Base-by-base conservation (phyloP, 805 yeast species). In the Saccharomycopsis amapae region DNA sequence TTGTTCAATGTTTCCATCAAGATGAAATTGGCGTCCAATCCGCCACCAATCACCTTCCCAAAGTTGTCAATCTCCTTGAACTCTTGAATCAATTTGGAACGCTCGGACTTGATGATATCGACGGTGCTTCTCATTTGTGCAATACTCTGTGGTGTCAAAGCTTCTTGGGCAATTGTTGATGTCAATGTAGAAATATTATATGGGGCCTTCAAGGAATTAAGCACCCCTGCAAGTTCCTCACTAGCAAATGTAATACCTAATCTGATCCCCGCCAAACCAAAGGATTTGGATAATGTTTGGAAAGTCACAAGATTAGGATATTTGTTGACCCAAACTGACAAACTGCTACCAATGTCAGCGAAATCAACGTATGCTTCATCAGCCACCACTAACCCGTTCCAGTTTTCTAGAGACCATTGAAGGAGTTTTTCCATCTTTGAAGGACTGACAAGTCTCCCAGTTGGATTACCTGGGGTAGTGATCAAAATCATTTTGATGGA, bases 281-380 rank as follows among this genome's bases (percentile, higher is more conserved):
- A 93, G 0, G 97, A 82, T 60, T 93, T 93, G 17, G 97, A 88
- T 33, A 93, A 64, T 0, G 98, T 93, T 64, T 93, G 98, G 62
- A 89, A 67, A 10, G 86, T 96, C 15, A 85, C 88, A 44, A 93
- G 66, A 58, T 88, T 85, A 23, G 89, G 89, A 63, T 81, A 78
- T 56, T 81, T 73, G 61, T 79, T 86, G 2, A 88, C 97, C 51
- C 84, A 67, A 1, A 94, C 83, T 7, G 88, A 73, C 54, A 80
- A 61, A 0, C 96, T 85, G 6, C 83, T 73, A 10, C 84, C 85
- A 17, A 65, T 55, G 19, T 79, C 71, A 3, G 86, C 61, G 61
- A 93, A 93, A 61, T 93, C 98, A 44, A 93, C 76, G 61, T 93
- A 93, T 0, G 98, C 98, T 64, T 93, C 98, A 63, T 93, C 98